phyloP scores from a whole-genome alignment of 2,329 filamentous ascomycete species.

The Colletotrichum sp. region DNA sequence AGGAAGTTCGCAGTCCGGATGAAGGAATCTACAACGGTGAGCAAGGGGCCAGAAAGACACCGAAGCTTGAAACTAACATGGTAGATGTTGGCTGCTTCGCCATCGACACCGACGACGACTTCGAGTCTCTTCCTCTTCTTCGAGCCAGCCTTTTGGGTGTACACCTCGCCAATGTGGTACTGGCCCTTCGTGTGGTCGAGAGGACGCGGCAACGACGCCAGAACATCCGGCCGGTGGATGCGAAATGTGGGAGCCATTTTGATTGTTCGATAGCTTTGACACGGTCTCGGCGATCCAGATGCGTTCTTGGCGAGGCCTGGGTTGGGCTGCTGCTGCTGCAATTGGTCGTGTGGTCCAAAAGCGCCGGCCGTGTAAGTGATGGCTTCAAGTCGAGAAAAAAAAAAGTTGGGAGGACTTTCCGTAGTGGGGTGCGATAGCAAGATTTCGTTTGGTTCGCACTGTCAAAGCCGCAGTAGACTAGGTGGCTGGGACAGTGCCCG shows the following conservation, averaged over 20 bases:
- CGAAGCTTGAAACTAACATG: constrained; percentile 52
- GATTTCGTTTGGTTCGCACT: not conserved
- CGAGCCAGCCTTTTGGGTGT: constrained; percentile 60
- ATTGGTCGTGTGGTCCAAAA: not conserved
- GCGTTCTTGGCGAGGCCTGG: not conserved
- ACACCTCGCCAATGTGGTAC: constrained; percentile 66
- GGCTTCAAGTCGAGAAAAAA: constrained; percentile 15
- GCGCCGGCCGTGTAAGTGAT: constrained; percentile 13
- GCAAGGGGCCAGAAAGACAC: not conserved
- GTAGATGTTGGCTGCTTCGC: constrained; percentile 70
- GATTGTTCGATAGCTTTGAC: not conserved
- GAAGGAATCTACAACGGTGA: constrained; percentile 58
- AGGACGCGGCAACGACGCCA: constrained; percentile 64
- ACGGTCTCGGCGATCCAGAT: not conserved
- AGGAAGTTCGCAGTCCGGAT: constrained; percentile 68
- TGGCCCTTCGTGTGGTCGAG: constrained; percentile 51
- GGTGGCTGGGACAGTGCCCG: not conserved
- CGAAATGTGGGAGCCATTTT: constrained; percentile 64
- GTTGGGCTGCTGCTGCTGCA: constrained; percentile 2
- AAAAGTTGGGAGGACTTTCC: constrained; percentile 16
- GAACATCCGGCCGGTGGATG: constrained; percentile 68
- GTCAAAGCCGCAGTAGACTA: not conserved
- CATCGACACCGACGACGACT: constrained; percentile 67
- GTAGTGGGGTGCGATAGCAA: constrained; percentile 7
- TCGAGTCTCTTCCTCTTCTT: constrained; percentile 70